phyloP scores from a whole-genome alignment of 129 eudicot genomes.

The Escallonia herrerae region DNA sequence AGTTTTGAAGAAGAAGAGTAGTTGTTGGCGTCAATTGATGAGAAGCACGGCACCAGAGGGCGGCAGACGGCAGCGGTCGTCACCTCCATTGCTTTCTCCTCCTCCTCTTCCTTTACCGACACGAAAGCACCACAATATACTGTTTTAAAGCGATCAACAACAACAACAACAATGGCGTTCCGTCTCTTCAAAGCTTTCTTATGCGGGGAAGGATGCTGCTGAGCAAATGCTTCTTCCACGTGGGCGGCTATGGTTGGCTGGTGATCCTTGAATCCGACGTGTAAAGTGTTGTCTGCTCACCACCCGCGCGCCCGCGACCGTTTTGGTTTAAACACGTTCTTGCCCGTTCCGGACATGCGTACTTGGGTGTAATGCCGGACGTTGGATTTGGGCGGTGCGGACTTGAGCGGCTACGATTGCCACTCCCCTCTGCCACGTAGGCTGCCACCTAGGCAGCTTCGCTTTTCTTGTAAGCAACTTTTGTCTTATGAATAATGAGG shows the following conservation, averaged over 20 bases:
- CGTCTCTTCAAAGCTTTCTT: not conserved
- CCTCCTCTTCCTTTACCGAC: no score
- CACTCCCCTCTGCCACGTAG: conserved; percentile 12
- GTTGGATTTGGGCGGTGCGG: conserved; percentile 9
- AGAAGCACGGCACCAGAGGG: conserved; percentile 12
- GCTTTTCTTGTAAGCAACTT: not conserved
- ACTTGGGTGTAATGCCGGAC: conserved; percentile 3
- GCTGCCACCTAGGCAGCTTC: conserved; percentile 3
- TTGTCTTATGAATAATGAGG: not conserved
- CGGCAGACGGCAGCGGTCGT: conserved; percentile 31
- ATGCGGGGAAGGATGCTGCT: conserved; percentile 10
- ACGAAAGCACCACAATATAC: no score
- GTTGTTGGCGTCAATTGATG: conserved; percentile 11
- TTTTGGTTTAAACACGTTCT: conserved; percentile 39
- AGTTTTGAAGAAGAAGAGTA: conserved; percentile 1
- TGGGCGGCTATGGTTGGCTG: conserved; percentile 6
- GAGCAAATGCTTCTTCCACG: conserved; percentile 14
- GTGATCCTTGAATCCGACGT: conserved; percentile 30
- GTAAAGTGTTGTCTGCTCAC: conserved; percentile 19
- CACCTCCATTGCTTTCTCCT: conserved; percentile 30
- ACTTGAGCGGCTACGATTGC: not conserved
- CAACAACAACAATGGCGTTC: not conserved
- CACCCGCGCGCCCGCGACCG: conserved; percentile 38
- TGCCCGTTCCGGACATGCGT: conserved; percentile 27
- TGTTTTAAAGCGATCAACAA: not conserved